phyloP scores from a whole-genome alignment of 2,329 filamentous ascomycete genomes.

The Aspergillus ochraceus region DNA sequence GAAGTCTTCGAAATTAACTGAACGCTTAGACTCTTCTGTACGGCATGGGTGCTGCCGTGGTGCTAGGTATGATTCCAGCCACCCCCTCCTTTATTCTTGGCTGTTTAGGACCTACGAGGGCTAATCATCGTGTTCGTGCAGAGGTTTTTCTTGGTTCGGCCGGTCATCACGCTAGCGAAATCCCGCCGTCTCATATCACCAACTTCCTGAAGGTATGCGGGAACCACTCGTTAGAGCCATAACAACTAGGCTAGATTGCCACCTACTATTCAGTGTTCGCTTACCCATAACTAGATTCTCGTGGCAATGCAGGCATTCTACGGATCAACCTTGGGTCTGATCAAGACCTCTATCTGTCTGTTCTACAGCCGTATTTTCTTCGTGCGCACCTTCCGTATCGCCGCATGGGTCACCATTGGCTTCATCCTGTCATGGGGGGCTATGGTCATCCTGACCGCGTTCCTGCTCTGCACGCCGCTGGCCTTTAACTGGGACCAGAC shows the following conservation, averaged over 20 bases:
- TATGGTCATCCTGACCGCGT: neutral
- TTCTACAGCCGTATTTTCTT: neutral
- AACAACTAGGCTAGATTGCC: too few relatives aligned
- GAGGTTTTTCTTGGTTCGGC: neutral
- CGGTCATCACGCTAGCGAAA: neutral
- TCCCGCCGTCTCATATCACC: neutral
- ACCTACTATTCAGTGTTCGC: too few relatives aligned
- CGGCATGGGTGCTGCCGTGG: neutral
- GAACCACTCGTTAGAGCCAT: too few relatives aligned
- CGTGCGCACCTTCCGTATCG: neutral
- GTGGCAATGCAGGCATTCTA: neutral
- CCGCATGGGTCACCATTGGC: neutral
- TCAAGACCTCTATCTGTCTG: neutral
- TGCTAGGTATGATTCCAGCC: neutral
- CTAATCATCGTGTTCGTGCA: neutral
- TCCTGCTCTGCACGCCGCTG: neutral
- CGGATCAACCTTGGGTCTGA: neutral
- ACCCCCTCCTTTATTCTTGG: too few relatives aligned
- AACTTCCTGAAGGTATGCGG: neutral
- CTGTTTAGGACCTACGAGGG: neutral
- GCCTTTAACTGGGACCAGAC: neutral
- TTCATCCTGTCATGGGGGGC: neutral
- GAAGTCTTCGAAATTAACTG: neutral
- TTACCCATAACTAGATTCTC: neutral
- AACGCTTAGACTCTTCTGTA: neutral